These are phyloP conservation scores for Russula emetica DNA, from an alignment of 768 basidiomycete species.

Conservation along the genomic window DNA sequence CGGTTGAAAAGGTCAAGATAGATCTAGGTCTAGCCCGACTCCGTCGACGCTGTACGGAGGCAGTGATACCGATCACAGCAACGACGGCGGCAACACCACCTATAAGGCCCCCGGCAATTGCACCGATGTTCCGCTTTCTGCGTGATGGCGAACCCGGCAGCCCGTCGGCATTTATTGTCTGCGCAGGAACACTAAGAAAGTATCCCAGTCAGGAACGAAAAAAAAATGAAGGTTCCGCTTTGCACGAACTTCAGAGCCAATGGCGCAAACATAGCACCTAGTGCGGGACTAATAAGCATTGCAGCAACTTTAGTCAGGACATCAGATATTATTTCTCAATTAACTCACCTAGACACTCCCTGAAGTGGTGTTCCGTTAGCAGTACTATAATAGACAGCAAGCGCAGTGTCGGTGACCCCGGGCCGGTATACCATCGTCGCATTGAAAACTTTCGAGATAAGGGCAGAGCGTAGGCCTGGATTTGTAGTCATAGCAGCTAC, in stretches of 20 bases:
- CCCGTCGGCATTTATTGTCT: not conserved
- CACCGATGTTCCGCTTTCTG: not conserved
- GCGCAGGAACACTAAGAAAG: slow-evolving; percentile 1
- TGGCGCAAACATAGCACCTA: slow-evolving; percentile 29
- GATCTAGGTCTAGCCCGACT: not conserved
- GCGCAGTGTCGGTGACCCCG: no score
- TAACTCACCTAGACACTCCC: slow-evolving; percentile 21
- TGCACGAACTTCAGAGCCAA: slow-evolving; percentile 28
- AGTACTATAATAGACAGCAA: slow-evolving; percentile 8
- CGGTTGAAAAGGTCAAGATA: not conserved
- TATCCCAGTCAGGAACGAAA: not conserved
- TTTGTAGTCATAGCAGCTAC: slow-evolving; percentile 14
- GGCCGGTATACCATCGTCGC: not conserved
- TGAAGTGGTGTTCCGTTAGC: not conserved
- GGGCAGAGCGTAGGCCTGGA: not conserved
- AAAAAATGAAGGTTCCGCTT: not conserved
- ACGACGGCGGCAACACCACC: slow-evolving; percentile 16
- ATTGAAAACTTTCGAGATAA: slow-evolving; percentile 15
- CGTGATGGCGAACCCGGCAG: not conserved
- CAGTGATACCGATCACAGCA: not conserved
- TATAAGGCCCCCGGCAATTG: slow-evolving; percentile 23
- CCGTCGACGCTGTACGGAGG: slow-evolving; percentile 17
- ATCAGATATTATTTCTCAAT: no score
- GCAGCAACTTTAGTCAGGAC: not conserved
- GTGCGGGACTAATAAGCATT: slow-evolving; percentile 24